Evolutionary conservation across 1,139 yeast species (phyloP).

Genomic region (Yamadazyma dushanensis): DNA sequence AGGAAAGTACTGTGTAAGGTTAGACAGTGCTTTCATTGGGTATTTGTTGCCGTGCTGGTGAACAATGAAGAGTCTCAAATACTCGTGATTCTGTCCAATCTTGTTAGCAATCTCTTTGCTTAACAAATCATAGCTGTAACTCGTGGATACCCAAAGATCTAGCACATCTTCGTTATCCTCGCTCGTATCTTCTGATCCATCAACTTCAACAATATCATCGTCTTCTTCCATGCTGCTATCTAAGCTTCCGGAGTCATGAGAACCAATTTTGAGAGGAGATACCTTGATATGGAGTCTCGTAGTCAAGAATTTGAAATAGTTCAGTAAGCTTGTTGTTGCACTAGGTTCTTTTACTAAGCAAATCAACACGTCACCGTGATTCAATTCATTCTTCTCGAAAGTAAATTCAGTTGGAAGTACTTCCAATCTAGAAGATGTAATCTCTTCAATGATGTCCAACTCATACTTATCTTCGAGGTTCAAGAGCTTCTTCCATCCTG

Average conservation of each 20-base stretch:
- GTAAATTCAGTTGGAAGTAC: constrained; percentile 41
- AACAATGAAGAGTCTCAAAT: constrained; percentile 64
- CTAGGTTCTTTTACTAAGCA: constrained; percentile 46
- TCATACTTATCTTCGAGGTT: constrained; percentile 41
- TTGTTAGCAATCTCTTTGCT: constrained; percentile 60
- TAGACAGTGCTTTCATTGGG: constrained; percentile 44
- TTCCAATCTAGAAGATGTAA: constrained; percentile 64
- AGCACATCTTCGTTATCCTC: constrained; percentile 29
- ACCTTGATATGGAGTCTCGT: constrained; percentile 65
- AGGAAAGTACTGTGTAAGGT: constrained; percentile 48
- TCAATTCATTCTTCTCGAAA: constrained; percentile 64
- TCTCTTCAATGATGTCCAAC: constrained; percentile 65
- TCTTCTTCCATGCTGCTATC: constrained; percentile 2
- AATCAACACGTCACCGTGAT: constrained; percentile 72
- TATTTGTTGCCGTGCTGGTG: constrained; percentile 55
- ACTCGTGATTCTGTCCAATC: constrained; percentile 53
- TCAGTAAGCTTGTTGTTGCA: constrained; percentile 30
- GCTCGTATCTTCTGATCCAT: constrained; percentile 18
- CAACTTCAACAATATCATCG: constrained; percentile 26
- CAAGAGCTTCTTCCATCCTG: constrained; percentile 44
- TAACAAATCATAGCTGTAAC: constrained; percentile 57
- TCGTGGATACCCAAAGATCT: constrained; percentile 70
- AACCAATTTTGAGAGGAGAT: constrained; percentile 38
- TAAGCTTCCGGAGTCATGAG: neutral
- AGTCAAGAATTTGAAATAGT: constrained; percentile 63